Evolutionary conservation across 2,329 filamentous ascomycete species (phyloP).

Genomic region (Aspergillus fumigatiaffinis): DNA sequence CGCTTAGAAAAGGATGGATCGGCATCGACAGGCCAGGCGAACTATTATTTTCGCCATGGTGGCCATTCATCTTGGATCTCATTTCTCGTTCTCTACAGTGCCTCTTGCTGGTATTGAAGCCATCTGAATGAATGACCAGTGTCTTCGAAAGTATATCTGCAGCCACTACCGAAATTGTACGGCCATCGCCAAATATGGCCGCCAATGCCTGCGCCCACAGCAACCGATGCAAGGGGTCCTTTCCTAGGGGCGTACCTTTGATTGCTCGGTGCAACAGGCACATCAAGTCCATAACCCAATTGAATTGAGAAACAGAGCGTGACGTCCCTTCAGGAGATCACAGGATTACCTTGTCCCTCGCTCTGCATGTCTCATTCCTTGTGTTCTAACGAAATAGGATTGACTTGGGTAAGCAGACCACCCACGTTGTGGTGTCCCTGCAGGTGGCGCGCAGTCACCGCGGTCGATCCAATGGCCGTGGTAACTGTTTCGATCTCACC

Average conservation of each 20-base stretch:
- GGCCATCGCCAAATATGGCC: slow-evolving; percentile 20
- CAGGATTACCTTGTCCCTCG: slow-evolving; percentile 14
- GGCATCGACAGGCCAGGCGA: not conserved
- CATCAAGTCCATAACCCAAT: slow-evolving; percentile 8
- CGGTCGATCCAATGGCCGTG: slow-evolving; percentile 24
- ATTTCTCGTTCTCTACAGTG: not conserved
- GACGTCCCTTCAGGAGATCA: slow-evolving; percentile 18
- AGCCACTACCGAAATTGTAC: slow-evolving; percentile 17
- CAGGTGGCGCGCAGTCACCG: slow-evolving; percentile 18
- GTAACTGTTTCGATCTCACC: slow-evolving; percentile 17
- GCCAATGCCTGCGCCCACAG: slow-evolving; percentile 14
- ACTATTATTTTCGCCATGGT: not conserved
- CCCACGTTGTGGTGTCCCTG: slow-evolving; percentile 33
- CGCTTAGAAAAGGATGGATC: not conserved
- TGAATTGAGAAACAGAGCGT: slow-evolving; percentile 7
- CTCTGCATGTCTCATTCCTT: slow-evolving; percentile 31
- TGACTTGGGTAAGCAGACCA: slow-evolving; percentile 19
- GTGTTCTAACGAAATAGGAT: slow-evolving; percentile 27
- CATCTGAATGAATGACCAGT: slow-evolving; percentile 8
- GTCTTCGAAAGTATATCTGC: slow-evolving; percentile 9
- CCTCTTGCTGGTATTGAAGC: slow-evolving; percentile 7
- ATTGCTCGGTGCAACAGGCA: slow-evolving; percentile 24
- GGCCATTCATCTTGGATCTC: not conserved
- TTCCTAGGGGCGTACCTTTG: slow-evolving; percentile 21
- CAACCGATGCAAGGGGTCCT: slow-evolving; percentile 26